Percentiles rank a stretch among this genome's conserved stretches.
These are phyloP conservation scores for Colletotrichum godetiae DNA, from an alignment of 2,329 filamentous ascomycete species.

Conservation along the genomic window DNA sequence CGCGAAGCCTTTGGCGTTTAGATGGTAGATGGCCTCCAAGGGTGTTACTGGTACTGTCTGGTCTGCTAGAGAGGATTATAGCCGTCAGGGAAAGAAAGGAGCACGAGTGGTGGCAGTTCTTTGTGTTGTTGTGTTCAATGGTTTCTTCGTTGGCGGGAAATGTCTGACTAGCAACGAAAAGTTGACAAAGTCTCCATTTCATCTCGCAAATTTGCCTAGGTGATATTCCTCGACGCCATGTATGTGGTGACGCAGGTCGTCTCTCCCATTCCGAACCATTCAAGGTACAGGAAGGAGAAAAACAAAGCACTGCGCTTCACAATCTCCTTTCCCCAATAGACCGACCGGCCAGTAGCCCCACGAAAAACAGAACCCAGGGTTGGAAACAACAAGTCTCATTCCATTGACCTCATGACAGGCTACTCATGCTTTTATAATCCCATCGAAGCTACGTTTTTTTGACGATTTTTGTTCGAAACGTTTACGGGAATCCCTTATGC, in stretches of 20 bases:
- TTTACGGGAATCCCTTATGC: conserved; percentile 39
- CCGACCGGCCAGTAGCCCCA: conserved; percentile 21
- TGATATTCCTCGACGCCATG: conserved; percentile 67
- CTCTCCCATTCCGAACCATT: not conserved
- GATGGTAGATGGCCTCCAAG: not conserved
- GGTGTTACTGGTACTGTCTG: not conserved
- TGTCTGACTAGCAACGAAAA: conserved; percentile 40
- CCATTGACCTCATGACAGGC: conserved; percentile 26
- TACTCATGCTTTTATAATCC: conserved; percentile 34
- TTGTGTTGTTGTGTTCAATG: conserved; percentile 32
- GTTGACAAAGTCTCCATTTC: conserved; percentile 36
- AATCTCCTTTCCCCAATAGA: conserved; percentile 8
- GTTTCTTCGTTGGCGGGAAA: conserved; percentile 31
- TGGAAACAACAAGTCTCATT: conserved; percentile 15
- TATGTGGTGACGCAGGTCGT: conserved; percentile 44
- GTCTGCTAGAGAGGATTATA: not conserved
- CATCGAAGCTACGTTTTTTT: conserved; percentile 25
- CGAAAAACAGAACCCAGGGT: conserved; percentile 4
- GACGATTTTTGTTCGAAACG: not conserved
- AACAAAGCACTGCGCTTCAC: not conserved
- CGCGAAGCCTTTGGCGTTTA: not conserved
- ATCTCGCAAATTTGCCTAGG: conserved; percentile 57
- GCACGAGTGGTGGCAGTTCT: conserved; percentile 25
- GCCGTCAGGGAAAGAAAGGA: not conserved
- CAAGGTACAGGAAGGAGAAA: not conserved